A percentile compares a stretch with the other conserved stretches of the same genome.
phyloP scores from a whole-genome alignment of 139 green algal species.

The Coelastrella sp. region DNA sequence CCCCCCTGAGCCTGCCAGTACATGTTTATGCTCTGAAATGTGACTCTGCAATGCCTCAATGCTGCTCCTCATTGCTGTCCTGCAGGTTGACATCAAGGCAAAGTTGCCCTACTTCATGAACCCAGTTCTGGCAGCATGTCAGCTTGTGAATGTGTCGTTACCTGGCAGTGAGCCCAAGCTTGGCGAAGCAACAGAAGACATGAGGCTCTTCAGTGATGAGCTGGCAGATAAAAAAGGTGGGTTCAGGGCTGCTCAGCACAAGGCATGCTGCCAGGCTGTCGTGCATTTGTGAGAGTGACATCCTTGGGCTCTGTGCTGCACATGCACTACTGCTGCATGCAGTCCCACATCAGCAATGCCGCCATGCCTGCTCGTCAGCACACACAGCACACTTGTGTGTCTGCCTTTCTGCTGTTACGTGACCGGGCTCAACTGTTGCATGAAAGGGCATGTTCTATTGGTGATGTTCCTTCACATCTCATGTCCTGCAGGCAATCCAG shows the following conservation, averaged over 20 bases:
- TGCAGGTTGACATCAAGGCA: constrained; percentile 24
- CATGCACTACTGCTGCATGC: too few species aligned
- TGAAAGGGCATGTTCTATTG: too few species aligned
- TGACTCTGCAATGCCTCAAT: too few species aligned
- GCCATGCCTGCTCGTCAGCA: too few species aligned
- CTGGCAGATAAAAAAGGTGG: constrained; percentile 43
- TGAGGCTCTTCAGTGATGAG: constrained; percentile 28
- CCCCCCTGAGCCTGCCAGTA: too few species aligned
- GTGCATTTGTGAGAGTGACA: too few species aligned
- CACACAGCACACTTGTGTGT: too few species aligned
- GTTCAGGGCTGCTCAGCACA: neutral
- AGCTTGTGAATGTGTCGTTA: constrained; percentile 33
- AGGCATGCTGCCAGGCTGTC: neutral
- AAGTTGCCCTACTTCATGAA: constrained; percentile 54
- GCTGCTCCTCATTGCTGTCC: too few species aligned
- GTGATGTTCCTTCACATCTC: neutral
- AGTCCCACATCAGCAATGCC: too few species aligned
- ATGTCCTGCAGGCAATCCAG: neutral
- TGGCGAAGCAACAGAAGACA: constrained; percentile 41
- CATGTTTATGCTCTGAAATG: neutral
- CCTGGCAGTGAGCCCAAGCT: constrained; percentile 2
- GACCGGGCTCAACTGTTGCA: too few species aligned
- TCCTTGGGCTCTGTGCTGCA: too few species aligned
- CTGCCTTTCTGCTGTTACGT: too few species aligned
- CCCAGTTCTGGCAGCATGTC: constrained; percentile 49